Evolutionary conservation across 2,329 filamentous ascomycete species (phyloP).

Genomic region (Fusarium aywerte): DNA sequence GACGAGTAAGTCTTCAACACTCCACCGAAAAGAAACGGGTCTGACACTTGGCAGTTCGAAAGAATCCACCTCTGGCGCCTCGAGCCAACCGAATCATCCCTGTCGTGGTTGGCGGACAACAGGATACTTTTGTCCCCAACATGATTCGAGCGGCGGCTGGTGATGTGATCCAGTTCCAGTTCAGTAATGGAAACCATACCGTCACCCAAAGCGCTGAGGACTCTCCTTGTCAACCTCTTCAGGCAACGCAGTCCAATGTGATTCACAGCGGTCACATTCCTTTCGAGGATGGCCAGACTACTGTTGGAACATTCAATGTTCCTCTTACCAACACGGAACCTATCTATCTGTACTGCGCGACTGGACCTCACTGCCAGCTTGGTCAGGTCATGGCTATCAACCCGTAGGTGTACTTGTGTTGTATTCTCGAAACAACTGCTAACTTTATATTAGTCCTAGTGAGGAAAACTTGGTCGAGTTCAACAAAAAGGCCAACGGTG

Average conservation of each 20-base stretch:
- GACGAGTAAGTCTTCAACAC: slow-evolving; percentile 1
- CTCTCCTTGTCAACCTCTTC: slow-evolving; percentile 53
- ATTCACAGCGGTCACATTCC: slow-evolving; percentile 57
- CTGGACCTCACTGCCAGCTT: slow-evolving; percentile 59
- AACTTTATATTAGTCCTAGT: slow-evolving; percentile 10
- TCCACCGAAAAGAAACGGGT: neutral
- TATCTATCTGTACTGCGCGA: slow-evolving; percentile 64
- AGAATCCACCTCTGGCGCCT: slow-evolving; percentile 40
- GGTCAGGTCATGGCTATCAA: slow-evolving; percentile 65
- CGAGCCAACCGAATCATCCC: slow-evolving; percentile 44
- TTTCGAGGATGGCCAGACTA: slow-evolving; percentile 50
- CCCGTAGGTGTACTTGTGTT: slow-evolving; percentile 47
- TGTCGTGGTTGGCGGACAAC: slow-evolving; percentile 53
- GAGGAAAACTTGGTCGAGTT: slow-evolving; percentile 36
- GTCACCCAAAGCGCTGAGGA: slow-evolving; percentile 54
- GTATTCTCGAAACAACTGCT: neutral
- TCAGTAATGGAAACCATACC: slow-evolving; percentile 57
- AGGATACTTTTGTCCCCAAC: slow-evolving; percentile 54
- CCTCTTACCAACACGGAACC: slow-evolving; percentile 56
- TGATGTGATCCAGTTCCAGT: slow-evolving; percentile 57
- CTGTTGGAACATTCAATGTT: slow-evolving; percentile 60
- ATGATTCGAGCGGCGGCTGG: slow-evolving; percentile 49
- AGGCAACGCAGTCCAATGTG: slow-evolving; percentile 47
- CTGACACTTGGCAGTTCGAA: slow-evolving; percentile 13
- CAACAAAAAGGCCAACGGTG: slow-evolving; percentile 31